Evolutionary conservation across 768 basidiomycete genomes (phyloP).

Genomic region (Trametes punicea): DNA sequence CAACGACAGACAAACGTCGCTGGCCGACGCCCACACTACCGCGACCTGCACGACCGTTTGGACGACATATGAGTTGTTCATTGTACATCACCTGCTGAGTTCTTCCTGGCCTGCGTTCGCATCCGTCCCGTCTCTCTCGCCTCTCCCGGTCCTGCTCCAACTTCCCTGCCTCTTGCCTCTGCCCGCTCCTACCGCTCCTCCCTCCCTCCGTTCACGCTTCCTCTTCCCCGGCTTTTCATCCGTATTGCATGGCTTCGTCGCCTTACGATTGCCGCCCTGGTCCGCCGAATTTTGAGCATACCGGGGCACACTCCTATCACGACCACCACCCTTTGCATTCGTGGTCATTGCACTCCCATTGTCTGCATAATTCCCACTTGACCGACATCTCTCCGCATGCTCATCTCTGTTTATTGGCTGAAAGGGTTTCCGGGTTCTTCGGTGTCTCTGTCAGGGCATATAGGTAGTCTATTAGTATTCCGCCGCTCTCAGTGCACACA

Average conservation of each 20-base stretch:
- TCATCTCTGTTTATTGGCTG: conserved; percentile 18
- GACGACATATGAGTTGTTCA: not conserved
- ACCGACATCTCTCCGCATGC: conserved; percentile 6
- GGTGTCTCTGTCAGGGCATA: conserved; percentile 5
- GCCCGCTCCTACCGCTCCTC: not conserved
- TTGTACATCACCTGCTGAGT: not conserved
- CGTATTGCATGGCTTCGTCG: not conserved
- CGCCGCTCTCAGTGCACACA: not conserved
- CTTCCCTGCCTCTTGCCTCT: not conserved
- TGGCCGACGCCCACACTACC: not conserved
- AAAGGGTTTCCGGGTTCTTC: not conserved
- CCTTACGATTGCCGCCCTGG: not conserved
- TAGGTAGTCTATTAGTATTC: conserved; percentile 6
- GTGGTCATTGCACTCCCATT: not conserved
- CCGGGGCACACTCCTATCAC: not conserved
- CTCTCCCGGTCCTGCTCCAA: not conserved
- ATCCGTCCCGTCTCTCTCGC: not conserved
- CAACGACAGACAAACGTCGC: not conserved
- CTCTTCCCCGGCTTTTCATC: not conserved
- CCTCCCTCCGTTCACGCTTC: not conserved
- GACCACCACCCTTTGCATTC: not conserved
- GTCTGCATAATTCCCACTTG: not conserved
- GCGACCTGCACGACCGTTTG: too few relatives aligned
- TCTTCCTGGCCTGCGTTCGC: not conserved
- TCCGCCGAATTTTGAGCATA: not conserved